Evolutionary conservation across 1,139 yeast genomes (phyloP).

Genomic region (Trichomonascaceae sp.): DNA sequence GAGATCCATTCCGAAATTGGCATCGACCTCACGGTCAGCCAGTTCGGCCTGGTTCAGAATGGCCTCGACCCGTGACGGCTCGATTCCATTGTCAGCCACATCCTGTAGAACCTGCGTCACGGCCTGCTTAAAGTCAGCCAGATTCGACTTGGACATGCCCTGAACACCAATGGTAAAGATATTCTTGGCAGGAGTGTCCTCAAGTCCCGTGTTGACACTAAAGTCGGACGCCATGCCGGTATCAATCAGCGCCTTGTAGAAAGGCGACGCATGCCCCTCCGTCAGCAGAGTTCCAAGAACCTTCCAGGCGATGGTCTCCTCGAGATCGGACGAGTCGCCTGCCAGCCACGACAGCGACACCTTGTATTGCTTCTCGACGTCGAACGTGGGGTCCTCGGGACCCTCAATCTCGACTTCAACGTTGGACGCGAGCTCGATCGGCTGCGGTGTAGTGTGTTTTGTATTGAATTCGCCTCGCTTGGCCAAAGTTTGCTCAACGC

Average conservation of each 20-base stretch:
- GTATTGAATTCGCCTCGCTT: neutral
- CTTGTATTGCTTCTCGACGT: constrained; percentile 57
- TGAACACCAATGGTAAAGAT: constrained; percentile 79
- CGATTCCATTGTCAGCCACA: constrained; percentile 32
- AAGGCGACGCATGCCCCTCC: constrained; percentile 88
- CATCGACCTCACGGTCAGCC: constrained; percentile 70
- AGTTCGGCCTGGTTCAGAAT: constrained; percentile 80
- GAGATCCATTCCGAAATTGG: constrained; percentile 79
- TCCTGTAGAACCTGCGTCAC: constrained; percentile 29
- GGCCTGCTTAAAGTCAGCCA: constrained; percentile 31
- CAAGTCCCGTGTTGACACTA: constrained; percentile 79
- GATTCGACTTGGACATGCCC: constrained; percentile 46
- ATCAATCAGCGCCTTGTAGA: constrained; percentile 76
- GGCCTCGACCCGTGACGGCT: constrained; percentile 60
- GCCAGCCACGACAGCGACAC: constrained; percentile 80
- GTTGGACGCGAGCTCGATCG: constrained; percentile 31
- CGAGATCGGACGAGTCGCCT: constrained; percentile 58
- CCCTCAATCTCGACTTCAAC: constrained; percentile 40
- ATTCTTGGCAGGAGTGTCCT: constrained; percentile 64
- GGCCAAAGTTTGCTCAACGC: constrained; percentile 30
- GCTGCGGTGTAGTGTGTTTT: constrained; percentile 20
- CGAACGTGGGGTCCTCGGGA: constrained; percentile 75
- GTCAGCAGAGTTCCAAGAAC: constrained; percentile 58
- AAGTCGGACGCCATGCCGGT: constrained; percentile 77
- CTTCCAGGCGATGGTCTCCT: constrained; percentile 61